A percentile compares a stretch with the other conserved stretches of the same genome.
These are phyloP conservation scores for Psidium guajava DNA, from an alignment of 345 rosid species.

Conservation along the genomic window DNA sequence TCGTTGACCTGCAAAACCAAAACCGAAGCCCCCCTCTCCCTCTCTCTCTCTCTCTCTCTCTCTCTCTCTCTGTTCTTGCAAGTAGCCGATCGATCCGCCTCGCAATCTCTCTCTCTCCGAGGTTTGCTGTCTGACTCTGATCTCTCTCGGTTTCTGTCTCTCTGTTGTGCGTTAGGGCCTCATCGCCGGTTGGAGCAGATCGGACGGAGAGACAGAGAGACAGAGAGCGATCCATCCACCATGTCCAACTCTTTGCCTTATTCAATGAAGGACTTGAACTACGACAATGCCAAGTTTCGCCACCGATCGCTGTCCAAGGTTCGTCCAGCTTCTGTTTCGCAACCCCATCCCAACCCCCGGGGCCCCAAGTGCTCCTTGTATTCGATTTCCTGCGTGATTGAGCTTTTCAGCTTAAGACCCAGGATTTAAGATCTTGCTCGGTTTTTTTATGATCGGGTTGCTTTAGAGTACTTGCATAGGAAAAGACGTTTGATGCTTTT, in stretches of 20 bases:
- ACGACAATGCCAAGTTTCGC: slow-evolving; percentile 94
- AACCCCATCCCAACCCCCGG: no score
- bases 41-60: background rate
- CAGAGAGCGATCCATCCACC: background rate
- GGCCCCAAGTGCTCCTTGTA: background rate
- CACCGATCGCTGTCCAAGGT: slow-evolving; percentile 74
- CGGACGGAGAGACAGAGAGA: background rate
- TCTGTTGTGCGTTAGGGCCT: background rate
- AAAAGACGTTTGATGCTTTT: background rate
- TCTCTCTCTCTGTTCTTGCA: background rate
- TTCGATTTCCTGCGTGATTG: background rate
- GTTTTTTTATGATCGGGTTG: background rate
- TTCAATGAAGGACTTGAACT: slow-evolving; percentile 73
- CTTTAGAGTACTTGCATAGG: background rate
- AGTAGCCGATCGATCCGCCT: background rate
- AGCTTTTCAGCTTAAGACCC: background rate
- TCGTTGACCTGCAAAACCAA: background rate
- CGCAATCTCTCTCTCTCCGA: background rate
- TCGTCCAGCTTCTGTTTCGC: background rate
- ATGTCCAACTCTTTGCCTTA: slow-evolving; percentile 64
- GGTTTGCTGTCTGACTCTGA: background rate
- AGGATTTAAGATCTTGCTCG: background rate
- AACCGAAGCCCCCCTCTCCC: no score
- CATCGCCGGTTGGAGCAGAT: background rate
- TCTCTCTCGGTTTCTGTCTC: background rate